A percentile compares a stretch with the other conserved stretches of the same genome.
Conservation (phyloP, 768 basidiomycete species). For the Psilocybe azurescens region DNA sequence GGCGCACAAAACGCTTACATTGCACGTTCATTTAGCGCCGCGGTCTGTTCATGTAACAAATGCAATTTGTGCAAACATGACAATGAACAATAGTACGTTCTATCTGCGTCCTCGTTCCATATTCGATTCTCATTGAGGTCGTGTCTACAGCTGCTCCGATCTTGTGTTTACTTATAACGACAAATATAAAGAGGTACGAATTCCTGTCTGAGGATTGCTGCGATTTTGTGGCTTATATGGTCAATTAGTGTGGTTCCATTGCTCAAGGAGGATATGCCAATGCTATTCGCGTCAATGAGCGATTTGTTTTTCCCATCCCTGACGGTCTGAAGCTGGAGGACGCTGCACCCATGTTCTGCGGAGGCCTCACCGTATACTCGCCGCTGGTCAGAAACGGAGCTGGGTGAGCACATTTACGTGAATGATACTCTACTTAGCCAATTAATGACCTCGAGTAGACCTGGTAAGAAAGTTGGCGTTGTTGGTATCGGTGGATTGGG, state of each 20-base stretch:
- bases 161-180: constrained; percentile 46
- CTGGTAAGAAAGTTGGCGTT: constrained; percentile 69
- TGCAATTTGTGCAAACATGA: constrained; percentile 54
- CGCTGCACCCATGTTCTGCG: constrained; percentile 71
- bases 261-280: constrained; percentile 55
- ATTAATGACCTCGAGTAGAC: constrained; percentile 37
- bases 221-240: background rate
- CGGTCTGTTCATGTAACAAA: constrained; percentile 48
- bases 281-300: constrained; percentile 50
- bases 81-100: constrained; percentile 55
- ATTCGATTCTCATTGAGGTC: background rate
- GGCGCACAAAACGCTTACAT: too few relatives aligned
- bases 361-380: constrained; percentile 66
- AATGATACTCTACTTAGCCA: background rate
- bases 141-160: constrained; percentile 42
- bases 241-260: constrained; percentile 34
- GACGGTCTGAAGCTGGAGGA: constrained; percentile 52
- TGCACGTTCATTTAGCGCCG: constrained; percentile 41
- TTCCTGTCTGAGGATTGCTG: background rate
- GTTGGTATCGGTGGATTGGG: constrained; percentile 70
- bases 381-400: constrained; percentile 58
- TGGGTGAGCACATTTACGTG: constrained; percentile 27
- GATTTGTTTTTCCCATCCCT: constrained; percentile 66
- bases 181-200: constrained; percentile 40
- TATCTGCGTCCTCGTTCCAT: background rate